A percentile compares a stretch with the other conserved stretches of the same genome.
Conservation (phyloP, 495 filamentous ascomycete species). For the Penicillium crystallinum region DNA sequence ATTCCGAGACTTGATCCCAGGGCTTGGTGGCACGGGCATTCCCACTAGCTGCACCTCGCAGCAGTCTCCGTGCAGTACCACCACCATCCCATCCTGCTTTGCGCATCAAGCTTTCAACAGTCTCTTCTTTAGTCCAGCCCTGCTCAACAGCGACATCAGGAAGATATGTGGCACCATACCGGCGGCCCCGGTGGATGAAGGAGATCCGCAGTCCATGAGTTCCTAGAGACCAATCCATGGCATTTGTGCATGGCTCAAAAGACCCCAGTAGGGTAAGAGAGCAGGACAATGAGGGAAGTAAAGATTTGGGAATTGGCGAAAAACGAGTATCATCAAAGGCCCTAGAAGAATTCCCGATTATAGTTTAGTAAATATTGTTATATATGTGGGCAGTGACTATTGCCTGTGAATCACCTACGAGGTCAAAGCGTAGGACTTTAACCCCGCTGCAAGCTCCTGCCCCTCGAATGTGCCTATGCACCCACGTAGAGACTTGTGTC, state of each 20-base stretch:
- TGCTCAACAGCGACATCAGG: slow-evolving; percentile 91
- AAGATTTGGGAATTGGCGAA: slow-evolving; percentile 59
- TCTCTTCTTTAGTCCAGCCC: slow-evolving; percentile 93
- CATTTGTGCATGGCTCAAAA: slow-evolving; percentile 64
- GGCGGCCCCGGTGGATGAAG: slow-evolving; percentile 59
- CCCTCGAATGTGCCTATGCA: slow-evolving; percentile 96
- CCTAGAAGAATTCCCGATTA: slow-evolving; percentile 30
- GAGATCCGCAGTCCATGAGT: slow-evolving; percentile 77
- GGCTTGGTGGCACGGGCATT: slow-evolving; percentile 23
- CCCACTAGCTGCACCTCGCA: slow-evolving; percentile 22
- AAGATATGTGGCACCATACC: slow-evolving; percentile 73
- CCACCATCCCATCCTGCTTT: slow-evolving; percentile 77
- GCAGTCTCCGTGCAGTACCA: slow-evolving; percentile 45
- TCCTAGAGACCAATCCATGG: slow-evolving; percentile 83
- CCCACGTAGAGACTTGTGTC: slow-evolving; percentile 68
- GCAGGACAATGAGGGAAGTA: slow-evolving; percentile 65
- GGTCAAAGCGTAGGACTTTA: slow-evolving; percentile 78
- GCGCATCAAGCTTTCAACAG: slow-evolving; percentile 81
- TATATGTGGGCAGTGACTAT: neutral
- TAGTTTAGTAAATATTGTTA: neutral
- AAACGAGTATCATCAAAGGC: slow-evolving; percentile 88
- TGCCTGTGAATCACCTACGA: slow-evolving; percentile 49
- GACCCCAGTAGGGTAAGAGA: slow-evolving; percentile 70
- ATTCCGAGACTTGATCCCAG: slow-evolving; percentile 68
- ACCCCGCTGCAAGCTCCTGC: slow-evolving; percentile 64